These are phyloP conservation scores for Paraconiothyrium brasiliense DNA, from an alignment of 2,329 filamentous ascomycete genomes.

Conservation along the genomic window DNA sequence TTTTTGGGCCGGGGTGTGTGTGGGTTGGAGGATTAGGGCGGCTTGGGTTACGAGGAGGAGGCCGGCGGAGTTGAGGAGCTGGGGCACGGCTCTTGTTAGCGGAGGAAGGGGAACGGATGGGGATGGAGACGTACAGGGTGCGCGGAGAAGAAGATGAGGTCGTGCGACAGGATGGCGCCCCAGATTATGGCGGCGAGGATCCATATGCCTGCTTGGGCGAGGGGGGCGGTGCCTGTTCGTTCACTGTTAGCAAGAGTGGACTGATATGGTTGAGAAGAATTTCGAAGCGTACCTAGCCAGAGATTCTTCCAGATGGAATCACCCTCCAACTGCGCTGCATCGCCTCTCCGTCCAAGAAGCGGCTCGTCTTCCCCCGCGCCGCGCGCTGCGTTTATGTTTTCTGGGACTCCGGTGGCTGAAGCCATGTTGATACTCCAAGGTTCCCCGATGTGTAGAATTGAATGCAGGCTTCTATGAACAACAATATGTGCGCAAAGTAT, in stretches of 20 bases:
- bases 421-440: constrained; percentile 62
- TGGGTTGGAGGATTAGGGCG: constrained; percentile 87
- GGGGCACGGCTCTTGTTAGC: constrained; percentile 20
- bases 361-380: constrained; percentile 69
- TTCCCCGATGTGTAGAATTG: too few relatives aligned
- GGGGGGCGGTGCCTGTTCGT: constrained; percentile 74
- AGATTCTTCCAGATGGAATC: constrained; percentile 75
- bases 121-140: constrained; percentile 72
- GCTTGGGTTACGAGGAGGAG: constrained; percentile 81
- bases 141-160: constrained; percentile 83
- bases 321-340: constrained; percentile 74
- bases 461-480: too few relatives aligned
- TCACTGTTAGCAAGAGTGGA: constrained; percentile 21
- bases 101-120: not conserved
- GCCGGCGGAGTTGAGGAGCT: constrained; percentile 69
- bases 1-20: constrained; percentile 80
- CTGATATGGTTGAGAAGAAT: too few relatives aligned
- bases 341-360: constrained; percentile 74
- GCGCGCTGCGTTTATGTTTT: constrained; percentile 52
- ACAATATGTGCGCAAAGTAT: too few relatives aligned
- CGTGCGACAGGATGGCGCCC: constrained; percentile 74
- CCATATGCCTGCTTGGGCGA: constrained; percentile 81
- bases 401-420: constrained; percentile 73
- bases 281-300: constrained; percentile 67
- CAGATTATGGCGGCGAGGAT: constrained; percentile 81